Base-by-base conservation (phyloP, 2,329 filamentous ascomycete species). In the Trichoderma hamatum region DNA sequence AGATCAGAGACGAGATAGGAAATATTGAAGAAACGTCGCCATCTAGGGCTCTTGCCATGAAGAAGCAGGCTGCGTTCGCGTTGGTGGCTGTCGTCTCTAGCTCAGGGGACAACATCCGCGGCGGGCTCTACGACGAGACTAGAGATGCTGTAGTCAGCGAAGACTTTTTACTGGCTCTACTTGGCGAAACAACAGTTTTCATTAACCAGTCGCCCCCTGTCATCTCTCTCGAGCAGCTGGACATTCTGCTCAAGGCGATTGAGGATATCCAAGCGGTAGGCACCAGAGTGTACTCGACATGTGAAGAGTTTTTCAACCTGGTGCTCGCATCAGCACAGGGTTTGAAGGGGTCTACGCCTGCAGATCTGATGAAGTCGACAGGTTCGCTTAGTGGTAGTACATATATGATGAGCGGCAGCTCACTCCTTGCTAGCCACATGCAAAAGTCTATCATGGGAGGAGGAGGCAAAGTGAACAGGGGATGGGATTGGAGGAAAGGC, bases 41-140 rank as follows among this genome's bases (percentile, higher is more conserved):
- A 3, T 70, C 77, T 28, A 81, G 82, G 69, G 85, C 89, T 0
- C 81, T 89, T 26, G 84, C 86, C 14, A 84, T 90, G 24, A 91
- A 89, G 72, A 87, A 88, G 67, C 88, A 91, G 72, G 85, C 94
- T 5, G 92, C 91, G 0, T 84, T 87, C 54, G 90, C 93, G 1
- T 83, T 98, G 61, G 84, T 93, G 54, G 91, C 93, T n/a, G 90
- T 97, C 69, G 92, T 97, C 73, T 88, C 90, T 66, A 96, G 92
- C 76, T 91, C 95, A 2, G 91, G 92, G 69, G 94, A 97, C 78
- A 95, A 93, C 76, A 97, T 98, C 74, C 92, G 92, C 69, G 95
- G 95, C 67, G 95, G 95, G 1, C 84, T 97, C 2, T 97, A 94
- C 77, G 94, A 98, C 76, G 89, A 90, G 28, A 86, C 88, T 21